phyloP scores from a whole-genome alignment of 148 eudicot genomes.

The Rhododendron kiyosumense region DNA sequence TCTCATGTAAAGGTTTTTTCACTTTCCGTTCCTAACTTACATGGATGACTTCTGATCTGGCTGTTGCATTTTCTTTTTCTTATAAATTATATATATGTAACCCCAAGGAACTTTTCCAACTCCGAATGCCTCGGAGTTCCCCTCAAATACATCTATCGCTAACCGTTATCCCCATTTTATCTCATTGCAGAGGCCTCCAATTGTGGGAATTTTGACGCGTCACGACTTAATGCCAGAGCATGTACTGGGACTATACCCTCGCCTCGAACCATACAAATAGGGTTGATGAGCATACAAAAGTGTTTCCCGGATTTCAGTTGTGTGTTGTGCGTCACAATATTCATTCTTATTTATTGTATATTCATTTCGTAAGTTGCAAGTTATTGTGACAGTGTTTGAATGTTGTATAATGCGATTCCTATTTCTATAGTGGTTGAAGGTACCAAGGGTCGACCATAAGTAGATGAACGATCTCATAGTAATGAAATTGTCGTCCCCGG shows the following conservation, averaged over 20 bases:
- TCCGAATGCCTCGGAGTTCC: background rate
- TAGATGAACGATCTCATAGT: background rate
- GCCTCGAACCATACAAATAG: conserved; percentile 32
- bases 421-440: background rate
- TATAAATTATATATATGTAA: background rate
- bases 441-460: background rate
- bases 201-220: conserved; percentile 61
- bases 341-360: background rate
- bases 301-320: background rate
- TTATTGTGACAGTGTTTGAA: background rate
- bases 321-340: background rate
- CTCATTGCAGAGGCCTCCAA: conserved; percentile 52
- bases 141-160: background rate
- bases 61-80: background rate
- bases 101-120: background rate
- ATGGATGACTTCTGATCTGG: background rate
- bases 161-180: background rate
- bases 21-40: background rate
- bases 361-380: background rate
- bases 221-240: conserved; percentile 76
- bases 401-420: background rate
- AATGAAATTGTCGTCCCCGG: background rate
- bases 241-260: conserved; percentile 54
- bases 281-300: background rate
- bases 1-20: background rate